Evolutionary conservation across 169 alveolate species (phyloP), one percentile per base, ranked within the genome.

Genomic region (Plasmodium coatneyi): DNA sequence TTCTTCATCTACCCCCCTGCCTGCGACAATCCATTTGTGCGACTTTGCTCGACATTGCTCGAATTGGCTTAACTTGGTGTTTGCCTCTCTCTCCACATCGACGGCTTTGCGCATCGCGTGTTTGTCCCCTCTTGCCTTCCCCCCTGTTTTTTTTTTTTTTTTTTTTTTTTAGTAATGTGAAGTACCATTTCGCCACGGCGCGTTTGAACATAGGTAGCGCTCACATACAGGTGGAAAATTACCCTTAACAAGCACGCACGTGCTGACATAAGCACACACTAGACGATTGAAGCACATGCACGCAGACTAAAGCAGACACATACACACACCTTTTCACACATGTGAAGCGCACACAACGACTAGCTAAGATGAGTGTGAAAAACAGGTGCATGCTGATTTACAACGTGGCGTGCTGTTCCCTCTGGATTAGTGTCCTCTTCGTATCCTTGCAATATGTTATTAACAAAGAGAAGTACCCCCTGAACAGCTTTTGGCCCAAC

Each of bases 401-500:
- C 30, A 84, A 84, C 60, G 54, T 78, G 34, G 79, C 80, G 2
- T 84, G 82, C 66, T 84, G 86, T 70, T 10, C 46, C 56, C 66
- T 84, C 46, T 84, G 93, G 93, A 7, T 54, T 34, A 16, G 34
- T 34, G 46, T 74, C 60, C 79, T 84, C 70, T 74, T 74, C 66
- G 46, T 76, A 49, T 74, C 93, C 7, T 6, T 84, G 60, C 86
- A 84, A 46, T 72, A 72, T 78, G 93, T 52, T 5, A 52, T 84
- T 30, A 54, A 84, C 39, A 84, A 84, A 36, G 93, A 84, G 46
- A 84, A 84, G 76, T 74, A 74, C 71, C 84, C 78, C 79, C 36
- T 72, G 52, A 74, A 46, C 2, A 72, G 25, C 16, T 84, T 84
- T 14, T 84, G 93, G 93, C 49, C 71, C 12, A 49, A 72, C 25